Evolutionary conservation across 768 basidiomycete species (phyloP), one percentile per base, ranked within the genome.

Genomic region (Amylocystis lapponica): DNA sequence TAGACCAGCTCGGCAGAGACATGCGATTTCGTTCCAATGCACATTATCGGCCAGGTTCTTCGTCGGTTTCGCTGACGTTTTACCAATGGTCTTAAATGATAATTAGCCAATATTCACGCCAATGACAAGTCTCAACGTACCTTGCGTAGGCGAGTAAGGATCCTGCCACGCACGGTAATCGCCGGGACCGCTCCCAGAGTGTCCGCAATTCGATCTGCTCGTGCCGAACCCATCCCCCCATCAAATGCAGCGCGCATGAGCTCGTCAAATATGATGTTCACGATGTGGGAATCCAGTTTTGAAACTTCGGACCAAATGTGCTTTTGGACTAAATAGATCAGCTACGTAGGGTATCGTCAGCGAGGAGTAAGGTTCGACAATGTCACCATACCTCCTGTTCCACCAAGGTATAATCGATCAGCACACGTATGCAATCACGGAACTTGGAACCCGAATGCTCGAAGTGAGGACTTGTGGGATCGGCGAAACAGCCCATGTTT

Each of bases 1-100:
- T 10, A 88, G 72, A 31, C 76, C 70, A n/a, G 95, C 73, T 4
- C 90, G 82, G 29, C 85, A 71, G 27, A 94, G 68, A 1, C 83
- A 83, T 0, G 87, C 83, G 3, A 94, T 82, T 56, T 92, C 90
- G 43, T 73, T 77, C 85, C 87, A 90, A 48, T 81, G 79, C 2
- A 75, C 66, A 57, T 86, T 86, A 33, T 90, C 82, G 3, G 74
- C 66, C 4, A 93, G 69, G 6, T 73, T 72, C 42, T 69, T 78
- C 1, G 83, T 76, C 0, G 78, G 71, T 48, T 78, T 78, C 8
- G 77, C 69, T 23, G 82, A 78, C 3, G 85, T 78, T 61, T 86
- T 88, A 34, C 79, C 79, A 41, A 93, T 70, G 17, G 81, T 79
- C 86, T 88, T 3, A 36, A 16, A 21, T 43, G 33, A 30, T 29